These are phyloP conservation scores for Fusarium buharicum DNA, from an alignment of 2,329 filamentous ascomycete species.

Conservation along the genomic window DNA sequence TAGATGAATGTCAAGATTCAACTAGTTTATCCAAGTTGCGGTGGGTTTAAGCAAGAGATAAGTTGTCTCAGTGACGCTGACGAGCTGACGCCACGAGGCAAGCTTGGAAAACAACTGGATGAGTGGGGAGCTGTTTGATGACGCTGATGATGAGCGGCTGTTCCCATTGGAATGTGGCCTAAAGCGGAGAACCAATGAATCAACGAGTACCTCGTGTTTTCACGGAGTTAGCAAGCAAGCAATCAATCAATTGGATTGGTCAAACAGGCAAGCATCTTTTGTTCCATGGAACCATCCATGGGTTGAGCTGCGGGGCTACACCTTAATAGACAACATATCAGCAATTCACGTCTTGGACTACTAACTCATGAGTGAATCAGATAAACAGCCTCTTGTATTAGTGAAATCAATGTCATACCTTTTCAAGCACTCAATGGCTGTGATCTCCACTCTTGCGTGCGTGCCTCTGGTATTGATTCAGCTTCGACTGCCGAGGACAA, in stretches of 20 bases:
- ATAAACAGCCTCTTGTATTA: background rate
- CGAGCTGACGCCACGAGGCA: slow-evolving; percentile 32
- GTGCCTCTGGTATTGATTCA: background rate
- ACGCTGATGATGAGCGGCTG: slow-evolving; percentile 18
- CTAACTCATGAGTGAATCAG: background rate
- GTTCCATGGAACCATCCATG: background rate
- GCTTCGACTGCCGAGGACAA: slow-evolving; percentile 18
- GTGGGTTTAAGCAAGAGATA: slow-evolving; percentile 20
- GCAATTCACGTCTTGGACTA: background rate
- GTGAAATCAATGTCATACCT: too few relatives aligned
- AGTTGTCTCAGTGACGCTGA: slow-evolving; percentile 26
- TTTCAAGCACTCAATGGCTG: background rate
- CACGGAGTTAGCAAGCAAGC: too few relatives aligned
- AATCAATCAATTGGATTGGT: slow-evolving; percentile 13
- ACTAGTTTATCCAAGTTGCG: slow-evolving; percentile 16
- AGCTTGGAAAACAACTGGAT: slow-evolving; percentile 24
- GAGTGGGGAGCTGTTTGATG: slow-evolving; percentile 29
- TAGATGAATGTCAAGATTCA: background rate
- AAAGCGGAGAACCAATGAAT: slow-evolving; percentile 29
- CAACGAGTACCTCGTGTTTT: slow-evolving; percentile 1
- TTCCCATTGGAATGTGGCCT: background rate
- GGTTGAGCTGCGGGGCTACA: slow-evolving; percentile 13
- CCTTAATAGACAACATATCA: slow-evolving; percentile 2
- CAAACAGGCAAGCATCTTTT: slow-evolving; percentile 9
- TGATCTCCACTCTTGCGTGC: too few relatives aligned